Percentiles rank a stretch among this genome's conserved stretches.
phyloP scores from a whole-genome alignment of 2,329 filamentous ascomycete genomes.

The Capronia epimyces region DNA sequence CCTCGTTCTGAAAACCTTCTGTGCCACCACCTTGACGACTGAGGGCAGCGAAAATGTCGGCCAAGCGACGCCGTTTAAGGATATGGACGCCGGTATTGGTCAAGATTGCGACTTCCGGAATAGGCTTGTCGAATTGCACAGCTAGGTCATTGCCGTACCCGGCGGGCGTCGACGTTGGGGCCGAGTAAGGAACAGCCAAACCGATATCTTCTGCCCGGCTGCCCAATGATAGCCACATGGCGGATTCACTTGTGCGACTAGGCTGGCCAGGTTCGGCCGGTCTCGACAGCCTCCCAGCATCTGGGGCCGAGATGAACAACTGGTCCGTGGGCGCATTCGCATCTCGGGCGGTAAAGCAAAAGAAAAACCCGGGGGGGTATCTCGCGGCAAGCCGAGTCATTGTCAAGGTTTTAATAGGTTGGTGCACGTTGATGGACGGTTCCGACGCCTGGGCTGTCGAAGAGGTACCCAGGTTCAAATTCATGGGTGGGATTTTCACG shows the following conservation, averaged over 20 bases:
- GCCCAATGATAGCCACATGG: constrained; percentile 70
- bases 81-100: constrained; percentile 88
- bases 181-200: constrained; percentile 66
- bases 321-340: constrained; percentile 55
- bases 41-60: constrained; percentile 84
- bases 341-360: constrained; percentile 71
- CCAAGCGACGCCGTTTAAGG: constrained; percentile 73
- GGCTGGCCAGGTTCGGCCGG: constrained; percentile 48
- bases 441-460: constrained; percentile 27
- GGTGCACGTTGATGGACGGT: constrained; percentile 44
- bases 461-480: constrained; percentile 28
- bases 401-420: constrained; percentile 43
- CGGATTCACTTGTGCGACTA: constrained; percentile 69
- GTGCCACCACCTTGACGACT: constrained; percentile 68
- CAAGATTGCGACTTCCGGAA: constrained; percentile 80
- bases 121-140: constrained; percentile 82
- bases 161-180: constrained; percentile 59
- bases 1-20: constrained; percentile 73
- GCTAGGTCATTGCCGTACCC: constrained; percentile 95
- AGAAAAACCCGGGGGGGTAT: constrained; percentile 84
- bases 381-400: constrained; percentile 42
- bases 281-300: constrained; percentile 74
- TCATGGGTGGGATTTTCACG: constrained; percentile 80
- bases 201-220: constrained; percentile 74
- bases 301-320: constrained; percentile 80